Conservation (phyloP, 2,329 filamentous ascomycete species). For the Xylaria polymorpha region DNA sequence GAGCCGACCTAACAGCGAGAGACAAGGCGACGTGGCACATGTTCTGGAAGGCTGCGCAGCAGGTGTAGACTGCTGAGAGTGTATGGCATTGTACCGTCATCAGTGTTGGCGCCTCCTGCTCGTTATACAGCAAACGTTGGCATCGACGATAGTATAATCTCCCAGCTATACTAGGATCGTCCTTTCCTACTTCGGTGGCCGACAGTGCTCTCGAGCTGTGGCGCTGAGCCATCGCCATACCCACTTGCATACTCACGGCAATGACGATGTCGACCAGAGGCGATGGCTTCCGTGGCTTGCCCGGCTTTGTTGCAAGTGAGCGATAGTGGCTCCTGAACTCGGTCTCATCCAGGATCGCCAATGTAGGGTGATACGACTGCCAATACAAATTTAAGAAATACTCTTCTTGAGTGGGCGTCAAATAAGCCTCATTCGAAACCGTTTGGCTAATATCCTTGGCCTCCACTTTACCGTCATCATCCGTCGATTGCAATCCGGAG, state of each 20-base stretch:
- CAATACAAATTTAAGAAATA: slow-evolving; percentile 61
- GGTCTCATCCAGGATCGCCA: slow-evolving; percentile 57
- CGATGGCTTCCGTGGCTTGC: slow-evolving; percentile 55
- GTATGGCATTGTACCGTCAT: slow-evolving; percentile 62
- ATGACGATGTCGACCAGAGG: slow-evolving; percentile 64
- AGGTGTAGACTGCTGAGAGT: slow-evolving; percentile 59
- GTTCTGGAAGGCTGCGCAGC: slow-evolving; percentile 61
- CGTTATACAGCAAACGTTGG: slow-evolving; percentile 56
- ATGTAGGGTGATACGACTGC: slow-evolving; percentile 57
- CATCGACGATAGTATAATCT: slow-evolving; percentile 60
- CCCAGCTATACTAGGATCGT: slow-evolving; percentile 57
- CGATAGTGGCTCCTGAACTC: slow-evolving; percentile 59
- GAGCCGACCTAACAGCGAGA: slow-evolving; percentile 57
- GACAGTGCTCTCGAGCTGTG: slow-evolving; percentile 32
- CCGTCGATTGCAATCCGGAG: slow-evolving; percentile 39
- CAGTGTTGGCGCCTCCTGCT: slow-evolving; percentile 61
- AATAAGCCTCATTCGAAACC: slow-evolving; percentile 43
- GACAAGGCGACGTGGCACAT: slow-evolving; percentile 57
- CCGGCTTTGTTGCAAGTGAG: slow-evolving; percentile 53
- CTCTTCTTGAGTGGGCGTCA: slow-evolving; percentile 58
- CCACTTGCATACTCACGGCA: slow-evolving; percentile 63
- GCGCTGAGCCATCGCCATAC: slow-evolving; percentile 48
- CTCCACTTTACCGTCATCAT: slow-evolving; percentile 35
- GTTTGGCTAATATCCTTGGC: slow-evolving; percentile 32
- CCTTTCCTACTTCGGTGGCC: slow-evolving; percentile 39